Evolutionary conservation across 768 basidiomycete species (phyloP).

Genomic region (Crucibulum laeve): DNA sequence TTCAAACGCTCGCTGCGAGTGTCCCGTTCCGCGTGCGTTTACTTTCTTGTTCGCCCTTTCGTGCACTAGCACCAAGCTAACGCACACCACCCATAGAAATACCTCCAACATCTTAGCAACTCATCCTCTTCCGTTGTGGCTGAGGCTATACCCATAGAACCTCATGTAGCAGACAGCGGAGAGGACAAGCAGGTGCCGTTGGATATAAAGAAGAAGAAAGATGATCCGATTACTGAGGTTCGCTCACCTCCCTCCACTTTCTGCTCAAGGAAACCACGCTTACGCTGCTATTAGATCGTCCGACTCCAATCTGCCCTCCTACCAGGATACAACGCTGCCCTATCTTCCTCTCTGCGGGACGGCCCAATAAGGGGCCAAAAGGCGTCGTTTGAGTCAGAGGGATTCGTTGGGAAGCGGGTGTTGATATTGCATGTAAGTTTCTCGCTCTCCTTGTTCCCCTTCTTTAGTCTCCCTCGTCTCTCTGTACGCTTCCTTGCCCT

Average conservation of each 20-base stretch:
- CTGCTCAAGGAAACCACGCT: no score
- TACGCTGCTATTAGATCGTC: no score
- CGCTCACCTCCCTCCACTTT: no score
- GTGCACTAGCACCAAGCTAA: conserved; percentile 1
- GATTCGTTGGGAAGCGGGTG: conserved; percentile 42
- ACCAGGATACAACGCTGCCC: no score
- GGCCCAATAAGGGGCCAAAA: conserved; percentile 55
- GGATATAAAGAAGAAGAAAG: no score
- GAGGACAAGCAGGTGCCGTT: no score
- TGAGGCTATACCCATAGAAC: conserved; percentile 18
- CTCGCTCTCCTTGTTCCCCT: conserved; percentile 10
- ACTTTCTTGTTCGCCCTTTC: background rate
- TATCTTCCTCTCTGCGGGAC: no score
- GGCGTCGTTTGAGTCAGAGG: conserved; percentile 46
- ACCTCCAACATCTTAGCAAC: conserved; percentile 47
- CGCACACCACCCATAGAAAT: conserved; percentile 29
- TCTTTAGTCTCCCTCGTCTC: background rate
- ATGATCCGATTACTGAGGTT: conserved; percentile 45
- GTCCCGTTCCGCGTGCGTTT: conserved; percentile 52
- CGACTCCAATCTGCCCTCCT: no score
- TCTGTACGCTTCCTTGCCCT: no score
- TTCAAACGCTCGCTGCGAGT: conserved; percentile 65
- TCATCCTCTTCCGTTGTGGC: conserved; percentile 11
- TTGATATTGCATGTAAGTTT: conserved; percentile 66
- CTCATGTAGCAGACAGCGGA: no score